phyloP scores from a whole-genome alignment of 768 basidiomycete genomes.

The Crassisporium funariophilum region DNA sequence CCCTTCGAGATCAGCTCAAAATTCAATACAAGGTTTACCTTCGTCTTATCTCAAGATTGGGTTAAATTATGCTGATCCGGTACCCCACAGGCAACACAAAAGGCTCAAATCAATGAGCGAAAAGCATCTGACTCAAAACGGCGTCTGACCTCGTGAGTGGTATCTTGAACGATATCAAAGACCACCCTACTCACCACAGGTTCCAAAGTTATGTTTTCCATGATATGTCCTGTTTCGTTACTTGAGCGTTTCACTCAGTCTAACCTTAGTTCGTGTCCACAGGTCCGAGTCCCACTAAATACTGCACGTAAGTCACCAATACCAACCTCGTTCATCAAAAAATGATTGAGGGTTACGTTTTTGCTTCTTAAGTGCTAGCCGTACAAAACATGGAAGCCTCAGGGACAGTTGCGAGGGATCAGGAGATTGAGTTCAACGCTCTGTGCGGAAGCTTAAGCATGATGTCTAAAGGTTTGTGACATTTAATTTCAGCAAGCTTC shows the following conservation, averaged over 20 bases:
- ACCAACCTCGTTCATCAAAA: slow-evolving; percentile 10
- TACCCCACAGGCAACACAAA: slow-evolving; percentile 72
- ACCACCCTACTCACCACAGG: slow-evolving; percentile 5
- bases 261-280: slow-evolving; percentile 32
- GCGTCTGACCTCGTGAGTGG: slow-evolving; percentile 72
- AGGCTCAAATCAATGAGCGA: slow-evolving; percentile 76
- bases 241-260: background rate
- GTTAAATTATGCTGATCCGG: too few species aligned
- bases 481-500: background rate
- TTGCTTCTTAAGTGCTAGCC: slow-evolving; percentile 55
- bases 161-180: background rate
- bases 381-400: slow-evolving; percentile 92
- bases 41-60: background rate
- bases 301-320: slow-evolving; percentile 57
- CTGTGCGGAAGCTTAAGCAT: slow-evolving; percentile 79
- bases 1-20: slow-evolving; percentile 74
- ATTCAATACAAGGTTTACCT: slow-evolving; percentile 58
- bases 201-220: slow-evolving; percentile 68
- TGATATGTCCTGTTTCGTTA: slow-evolving; percentile 51
- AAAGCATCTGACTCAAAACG: slow-evolving; percentile 81
- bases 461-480: slow-evolving; percentile 77
- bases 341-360: background rate
- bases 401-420: slow-evolving; percentile 68
- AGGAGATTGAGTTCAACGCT: slow-evolving; percentile 88
- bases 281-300: slow-evolving; percentile 82